Conservation (phyloP, 805 yeast species). For the Cyberlindnera meyerae region DNA sequence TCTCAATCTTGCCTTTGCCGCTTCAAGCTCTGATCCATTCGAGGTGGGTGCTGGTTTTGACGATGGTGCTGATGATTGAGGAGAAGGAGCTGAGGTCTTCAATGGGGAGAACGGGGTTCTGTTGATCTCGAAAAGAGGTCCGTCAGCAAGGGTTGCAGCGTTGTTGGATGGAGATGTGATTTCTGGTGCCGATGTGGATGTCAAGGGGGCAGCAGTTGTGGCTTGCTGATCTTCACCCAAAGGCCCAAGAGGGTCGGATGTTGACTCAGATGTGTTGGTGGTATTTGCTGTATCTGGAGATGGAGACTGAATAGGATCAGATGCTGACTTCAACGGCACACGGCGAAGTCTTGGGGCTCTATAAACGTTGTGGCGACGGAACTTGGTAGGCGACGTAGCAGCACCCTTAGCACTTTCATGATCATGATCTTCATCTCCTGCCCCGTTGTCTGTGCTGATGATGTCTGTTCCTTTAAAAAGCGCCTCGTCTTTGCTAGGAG, state of each 20-base stretch:
- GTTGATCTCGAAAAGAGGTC: conserved; percentile 48
- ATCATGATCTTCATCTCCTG: conserved; percentile 8
- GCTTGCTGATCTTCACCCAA: conserved; percentile 26
- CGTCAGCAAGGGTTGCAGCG: conserved; percentile 42
- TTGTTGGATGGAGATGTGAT: conserved; percentile 30
- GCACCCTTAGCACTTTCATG: no score
- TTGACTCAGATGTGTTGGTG: not conserved
- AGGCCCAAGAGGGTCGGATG: conserved; percentile 29
- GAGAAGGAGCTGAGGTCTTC: conserved; percentile 10
- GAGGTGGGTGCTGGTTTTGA: not conserved
- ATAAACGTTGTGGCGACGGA: conserved; percentile 39
- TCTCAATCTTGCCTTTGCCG: conserved; percentile 9
- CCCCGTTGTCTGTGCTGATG: conserved; percentile 6
- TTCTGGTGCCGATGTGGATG: no score
- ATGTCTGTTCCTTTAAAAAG: conserved; percentile 28
- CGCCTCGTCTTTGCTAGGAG: conserved; percentile 30
- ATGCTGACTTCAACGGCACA: conserved; percentile 20
- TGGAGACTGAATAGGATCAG: not conserved
- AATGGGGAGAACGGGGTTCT: conserved; percentile 25
- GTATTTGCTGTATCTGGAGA: no score
- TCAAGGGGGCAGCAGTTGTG: no score
- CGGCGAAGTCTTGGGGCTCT: conserved; percentile 45
- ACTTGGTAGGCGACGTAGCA: conserved; percentile 33
- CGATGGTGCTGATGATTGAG: conserved; percentile 6
- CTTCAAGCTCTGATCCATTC: conserved; percentile 8